These are phyloP conservation scores for Brassica cretica DNA, from an alignment of 345 rosid genomes.

Conservation along the genomic window DNA sequence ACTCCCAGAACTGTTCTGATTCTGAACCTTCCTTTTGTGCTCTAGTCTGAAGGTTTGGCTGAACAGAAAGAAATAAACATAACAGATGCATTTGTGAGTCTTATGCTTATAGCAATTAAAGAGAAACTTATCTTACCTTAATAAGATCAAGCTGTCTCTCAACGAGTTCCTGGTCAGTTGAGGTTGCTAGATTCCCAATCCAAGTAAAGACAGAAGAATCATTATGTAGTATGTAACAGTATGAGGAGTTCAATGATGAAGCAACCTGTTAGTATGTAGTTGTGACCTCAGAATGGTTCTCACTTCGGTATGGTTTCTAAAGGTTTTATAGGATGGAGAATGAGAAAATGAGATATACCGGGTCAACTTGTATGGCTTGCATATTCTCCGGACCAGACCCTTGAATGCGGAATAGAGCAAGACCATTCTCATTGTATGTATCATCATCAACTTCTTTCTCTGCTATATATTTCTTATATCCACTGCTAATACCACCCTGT, in stretches of 20 bases:
- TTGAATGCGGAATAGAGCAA: constrained; percentile 89
- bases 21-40: constrained; percentile 97
- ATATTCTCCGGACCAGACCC: constrained; percentile 98
- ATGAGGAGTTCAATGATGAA: constrained; percentile 88
- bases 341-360: constrained; percentile 51
- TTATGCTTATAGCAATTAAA: constrained; percentile 3
- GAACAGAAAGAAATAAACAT: constrained; percentile 34
- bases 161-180: constrained; percentile 80
- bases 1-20: constrained; percentile 90
- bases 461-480: constrained; percentile 74
- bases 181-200: constrained; percentile 75
- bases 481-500: constrained; percentile 84
- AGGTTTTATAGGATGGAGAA: neutral
- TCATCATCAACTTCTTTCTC: constrained; percentile 78
- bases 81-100: constrained; percentile 7
- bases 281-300: constrained; percentile 8
- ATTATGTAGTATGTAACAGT: constrained; percentile 88
- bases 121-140: constrained; percentile 54
- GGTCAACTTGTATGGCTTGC: constrained; percentile 98
- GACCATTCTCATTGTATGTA: constrained; percentile 72
- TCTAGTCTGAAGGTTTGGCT: constrained; percentile 85
- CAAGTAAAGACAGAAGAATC: constrained; percentile 79
- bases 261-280: constrained; percentile 56
- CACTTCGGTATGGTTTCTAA: constrained; percentile 18
- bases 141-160: constrained; percentile 97